phyloP scores from a whole-genome alignment of 352 stramenopile genomes.

The Globisporangium nodosum region DNA sequence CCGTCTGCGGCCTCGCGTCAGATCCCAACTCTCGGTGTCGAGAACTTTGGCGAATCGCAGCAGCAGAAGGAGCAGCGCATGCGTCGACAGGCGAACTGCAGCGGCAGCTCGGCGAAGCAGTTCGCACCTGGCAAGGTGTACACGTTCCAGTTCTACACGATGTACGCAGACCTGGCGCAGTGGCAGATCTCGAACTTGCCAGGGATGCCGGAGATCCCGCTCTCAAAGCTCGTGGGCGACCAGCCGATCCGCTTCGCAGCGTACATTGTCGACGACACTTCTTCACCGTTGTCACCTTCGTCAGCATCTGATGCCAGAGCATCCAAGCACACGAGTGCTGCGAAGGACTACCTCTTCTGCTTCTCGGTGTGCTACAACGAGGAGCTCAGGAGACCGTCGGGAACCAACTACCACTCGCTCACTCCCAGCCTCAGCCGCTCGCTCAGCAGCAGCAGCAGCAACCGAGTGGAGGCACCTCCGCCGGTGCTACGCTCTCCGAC shows the following conservation, averaged over 20 bases:
- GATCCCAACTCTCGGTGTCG: conserved; percentile 21
- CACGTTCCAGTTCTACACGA: conserved; percentile 57
- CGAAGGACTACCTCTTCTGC: conserved; percentile 44
- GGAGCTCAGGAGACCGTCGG: neutral
- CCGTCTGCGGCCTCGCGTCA: neutral
- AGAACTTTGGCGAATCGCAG: conserved; percentile 29
- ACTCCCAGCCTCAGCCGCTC: neutral
- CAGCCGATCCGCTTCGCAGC: conserved; percentile 36
- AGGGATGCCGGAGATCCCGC: conserved; percentile 31
- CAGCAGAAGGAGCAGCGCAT: conserved; percentile 19
- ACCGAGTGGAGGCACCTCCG: neutral
- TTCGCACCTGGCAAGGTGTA: conserved; percentile 38
- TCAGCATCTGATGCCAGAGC: neutral
- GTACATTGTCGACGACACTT: conserved; percentile 25
- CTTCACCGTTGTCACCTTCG: neutral
- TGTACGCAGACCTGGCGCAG: conserved; percentile 33
- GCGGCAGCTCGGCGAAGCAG: conserved; percentile 16
- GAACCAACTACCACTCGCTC: neutral
- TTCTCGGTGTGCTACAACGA: conserved; percentile 38
- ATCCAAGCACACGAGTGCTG: conserved; percentile 15
- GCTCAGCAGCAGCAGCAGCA: conserved; percentile 4
- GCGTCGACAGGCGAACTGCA: conserved; percentile 2
- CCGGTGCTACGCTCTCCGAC: conserved; percentile 9
- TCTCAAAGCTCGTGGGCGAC: conserved; percentile 25
- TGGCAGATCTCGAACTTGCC: conserved; percentile 46